phyloP scores from a whole-genome alignment of 257 asterid genomes.

The Gynochthodes officinalis region DNA sequence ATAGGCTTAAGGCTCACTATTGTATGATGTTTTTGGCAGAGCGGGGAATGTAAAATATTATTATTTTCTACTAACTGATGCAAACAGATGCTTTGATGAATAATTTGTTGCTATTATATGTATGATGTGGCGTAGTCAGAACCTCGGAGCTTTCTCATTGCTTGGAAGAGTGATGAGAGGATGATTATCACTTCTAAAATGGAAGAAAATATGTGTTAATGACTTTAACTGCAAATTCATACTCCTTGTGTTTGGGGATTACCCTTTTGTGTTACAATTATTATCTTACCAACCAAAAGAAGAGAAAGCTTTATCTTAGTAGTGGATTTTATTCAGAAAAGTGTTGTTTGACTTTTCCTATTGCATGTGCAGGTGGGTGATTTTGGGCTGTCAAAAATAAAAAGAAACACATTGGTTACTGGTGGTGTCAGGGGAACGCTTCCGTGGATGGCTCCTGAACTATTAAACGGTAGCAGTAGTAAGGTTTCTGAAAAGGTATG shows the following conservation, averaged over 20 bases:
- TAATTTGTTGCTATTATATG: not conserved
- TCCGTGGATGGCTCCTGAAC: conserved; percentile 99
- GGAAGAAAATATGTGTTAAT: not conserved
- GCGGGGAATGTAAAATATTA: too few species aligned
- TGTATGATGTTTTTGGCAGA: too few species aligned
- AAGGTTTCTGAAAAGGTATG: conserved; percentile 83
- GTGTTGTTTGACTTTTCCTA: not conserved
- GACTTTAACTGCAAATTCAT: not conserved
- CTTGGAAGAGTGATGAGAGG: not conserved
- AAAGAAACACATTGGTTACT: conserved; percentile 85
- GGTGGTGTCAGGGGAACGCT: conserved; percentile 98
- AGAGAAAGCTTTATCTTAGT: not conserved
- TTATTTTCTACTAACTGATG: too few species aligned
- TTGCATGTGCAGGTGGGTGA: conserved; percentile 65
- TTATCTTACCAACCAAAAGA: not conserved
- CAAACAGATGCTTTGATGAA: not conserved
- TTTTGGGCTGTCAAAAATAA: conserved; percentile 89
- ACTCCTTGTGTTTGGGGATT: not conserved
- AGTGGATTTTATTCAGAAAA: not conserved
- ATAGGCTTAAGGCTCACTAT: too few species aligned
- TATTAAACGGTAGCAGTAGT: conserved; percentile 86
- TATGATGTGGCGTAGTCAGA: not conserved
- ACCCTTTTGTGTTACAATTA: not conserved
- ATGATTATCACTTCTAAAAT: not conserved
- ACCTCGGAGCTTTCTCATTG: not conserved